Conservation (phyloP, 2,329 filamentous ascomycete species). For the Trichoderma simmonsii region DNA sequence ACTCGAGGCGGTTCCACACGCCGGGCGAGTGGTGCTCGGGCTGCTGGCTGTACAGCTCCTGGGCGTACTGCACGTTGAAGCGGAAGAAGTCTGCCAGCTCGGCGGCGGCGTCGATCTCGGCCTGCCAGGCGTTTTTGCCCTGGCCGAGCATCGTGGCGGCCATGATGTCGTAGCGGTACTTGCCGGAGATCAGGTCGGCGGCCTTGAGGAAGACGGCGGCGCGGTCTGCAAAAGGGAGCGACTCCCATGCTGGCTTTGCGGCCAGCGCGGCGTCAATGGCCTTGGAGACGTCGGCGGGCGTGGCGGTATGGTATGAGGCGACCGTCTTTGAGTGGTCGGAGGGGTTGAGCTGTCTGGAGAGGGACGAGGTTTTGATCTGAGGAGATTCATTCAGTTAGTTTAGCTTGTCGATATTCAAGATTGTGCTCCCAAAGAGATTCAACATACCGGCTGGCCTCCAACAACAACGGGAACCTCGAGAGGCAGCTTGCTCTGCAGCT, state of each 20-base stretch:
- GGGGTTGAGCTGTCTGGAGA: constrained; percentile 75
- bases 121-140: constrained; percentile 98
- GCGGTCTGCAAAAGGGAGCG: constrained; percentile 82
- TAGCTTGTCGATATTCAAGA: neutral
- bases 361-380: constrained; percentile 64
- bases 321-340: constrained; percentile 72
- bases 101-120: constrained; percentile 94
- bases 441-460: constrained; percentile 71
- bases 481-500: constrained; percentile 64
- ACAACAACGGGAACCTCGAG: constrained; percentile 80
- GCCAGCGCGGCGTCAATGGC: constrained; percentile 82
- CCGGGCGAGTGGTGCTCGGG: constrained; percentile 78
- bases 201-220: constrained; percentile 95
- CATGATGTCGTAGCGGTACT: constrained; percentile 97
- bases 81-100: constrained; percentile 90
- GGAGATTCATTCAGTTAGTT: neutral
- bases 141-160: constrained; percentile 93
- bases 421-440: neutral
- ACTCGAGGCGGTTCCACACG: constrained; percentile 88
- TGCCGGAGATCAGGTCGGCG: constrained; percentile 81
- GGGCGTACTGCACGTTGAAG: constrained; percentile 91
- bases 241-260: constrained; percentile 85
- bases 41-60: constrained; percentile 86
- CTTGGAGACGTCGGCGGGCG: constrained; percentile 67
- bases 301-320: constrained; percentile 82